phyloP scores from a whole-genome alignment of 164 flowering plant species.

The Nelumbo lutea region DNA sequence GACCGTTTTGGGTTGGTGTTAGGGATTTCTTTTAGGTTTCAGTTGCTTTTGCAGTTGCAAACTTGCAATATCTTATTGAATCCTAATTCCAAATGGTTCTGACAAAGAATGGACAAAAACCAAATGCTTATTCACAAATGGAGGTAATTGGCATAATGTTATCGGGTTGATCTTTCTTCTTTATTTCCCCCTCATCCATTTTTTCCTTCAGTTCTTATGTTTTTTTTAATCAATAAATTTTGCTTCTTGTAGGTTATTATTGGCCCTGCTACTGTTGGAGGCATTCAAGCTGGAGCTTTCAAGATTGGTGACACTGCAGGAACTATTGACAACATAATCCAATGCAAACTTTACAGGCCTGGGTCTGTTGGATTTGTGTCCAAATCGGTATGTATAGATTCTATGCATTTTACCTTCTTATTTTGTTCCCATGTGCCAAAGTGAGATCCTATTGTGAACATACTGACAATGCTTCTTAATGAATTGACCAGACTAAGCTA shows the following conservation, averaged over 20 bases:
- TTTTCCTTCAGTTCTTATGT: neutral
- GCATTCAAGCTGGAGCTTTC: constrained; percentile 96
- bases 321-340: constrained; percentile 86
- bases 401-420: neutral
- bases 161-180: neutral
- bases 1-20: too few species aligned
- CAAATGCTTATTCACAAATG: constrained; percentile 1
- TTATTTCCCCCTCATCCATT: neutral
- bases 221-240: neutral
- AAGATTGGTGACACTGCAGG: constrained; percentile 97
- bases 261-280: constrained; percentile 98
- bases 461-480: neutral
- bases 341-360: constrained; percentile 98
- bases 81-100: neutral
- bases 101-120: neutral
- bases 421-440: neutral
- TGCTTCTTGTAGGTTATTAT: constrained; percentile 68
- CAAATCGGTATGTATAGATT: constrained; percentile 69
- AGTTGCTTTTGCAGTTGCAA: too few species aligned
- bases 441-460: neutral
- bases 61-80: too few species aligned
- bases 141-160: constrained; percentile 6
- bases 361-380: constrained; percentile 99
- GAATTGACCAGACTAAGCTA: neutral
- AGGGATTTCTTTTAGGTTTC: too few species aligned